Conservation (phyloP, 805 yeast species). For the Lachancea waltii region DNA sequence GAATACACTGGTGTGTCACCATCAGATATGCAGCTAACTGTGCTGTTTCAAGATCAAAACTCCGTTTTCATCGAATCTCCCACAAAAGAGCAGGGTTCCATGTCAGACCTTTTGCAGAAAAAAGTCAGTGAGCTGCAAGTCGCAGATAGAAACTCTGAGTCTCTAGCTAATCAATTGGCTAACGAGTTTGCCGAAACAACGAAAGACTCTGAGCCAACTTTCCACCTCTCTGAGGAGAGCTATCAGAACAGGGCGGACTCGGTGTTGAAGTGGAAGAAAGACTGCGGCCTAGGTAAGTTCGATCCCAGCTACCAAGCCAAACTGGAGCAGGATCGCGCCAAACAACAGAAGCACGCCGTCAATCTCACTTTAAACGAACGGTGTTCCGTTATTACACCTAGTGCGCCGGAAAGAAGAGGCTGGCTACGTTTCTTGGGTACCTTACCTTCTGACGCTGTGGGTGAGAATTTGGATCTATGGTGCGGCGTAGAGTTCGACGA, state of each 20-base stretch:
- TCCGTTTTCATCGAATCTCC: neutral
- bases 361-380: conserved; percentile 44
- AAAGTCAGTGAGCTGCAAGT: conserved; percentile 36
- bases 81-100: neutral
- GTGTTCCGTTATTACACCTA: conserved; percentile 38
- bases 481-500: conserved; percentile 81
- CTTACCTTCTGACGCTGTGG: too few relatives aligned
- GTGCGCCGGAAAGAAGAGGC: conserved; percentile 48
- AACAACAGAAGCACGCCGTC: conserved; percentile 30
- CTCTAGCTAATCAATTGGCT: conserved; percentile 40
- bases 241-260: conserved; percentile 52
- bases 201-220: conserved; percentile 5
- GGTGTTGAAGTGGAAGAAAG: conserved; percentile 71
- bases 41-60: conserved; percentile 9
- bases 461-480: conserved; percentile 54
- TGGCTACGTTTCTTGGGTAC: conserved; percentile 63
- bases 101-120: neutral
- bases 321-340: conserved; percentile 22
- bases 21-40: conserved; percentile 21
- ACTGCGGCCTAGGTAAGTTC: conserved; percentile 64
- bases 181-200: conserved; percentile 6
- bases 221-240: conserved; percentile 25
- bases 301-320: conserved; percentile 43
- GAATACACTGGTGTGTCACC: conserved; percentile 26
- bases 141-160: conserved; percentile 46